Evolutionary conservation across 441 rosid species (phyloP).

Genomic region (Populus hybrid): DNA sequence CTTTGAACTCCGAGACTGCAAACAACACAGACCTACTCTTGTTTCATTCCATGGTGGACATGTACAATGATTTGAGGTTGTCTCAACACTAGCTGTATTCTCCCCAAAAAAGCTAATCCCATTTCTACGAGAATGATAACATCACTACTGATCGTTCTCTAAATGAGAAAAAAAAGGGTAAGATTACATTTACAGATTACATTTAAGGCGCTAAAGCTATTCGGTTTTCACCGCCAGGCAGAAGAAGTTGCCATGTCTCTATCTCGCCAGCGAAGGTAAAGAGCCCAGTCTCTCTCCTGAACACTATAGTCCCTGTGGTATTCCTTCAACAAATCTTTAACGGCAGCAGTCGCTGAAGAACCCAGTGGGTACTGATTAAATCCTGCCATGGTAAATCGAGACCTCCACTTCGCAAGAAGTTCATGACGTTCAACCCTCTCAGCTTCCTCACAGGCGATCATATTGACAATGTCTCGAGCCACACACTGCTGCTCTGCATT

Average conservation of each 20-base stretch:
- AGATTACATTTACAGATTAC: constrained; percentile 26
- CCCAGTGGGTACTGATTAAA: constrained; percentile 41
- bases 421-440: constrained; percentile 77
- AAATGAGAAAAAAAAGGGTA: not conserved
- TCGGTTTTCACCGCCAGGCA: constrained; percentile 53
- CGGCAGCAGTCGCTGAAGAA: constrained; percentile 25
- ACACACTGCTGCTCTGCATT: constrained; percentile 73
- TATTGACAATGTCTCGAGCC: constrained; percentile 73
- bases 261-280: constrained; percentile 53
- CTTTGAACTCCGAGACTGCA: not conserved
- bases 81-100: not conserved
- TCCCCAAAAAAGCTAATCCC: constrained; percentile 1
- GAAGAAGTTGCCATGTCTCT: constrained; percentile 58
- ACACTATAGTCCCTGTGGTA: constrained; percentile 39
- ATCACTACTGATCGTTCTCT: constrained; percentile 5
- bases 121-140: constrained; percentile 10
- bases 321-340: constrained; percentile 34
- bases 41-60: constrained; percentile 2
- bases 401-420: constrained; percentile 58
- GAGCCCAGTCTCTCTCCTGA: constrained; percentile 44
- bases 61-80: constrained; percentile 11
- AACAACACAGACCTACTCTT: not conserved
- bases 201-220: not conserved
- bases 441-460: constrained; percentile 63
- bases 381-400: constrained; percentile 52